These are phyloP conservation scores for Talaromyces islandicus DNA, from an alignment of 2,329 filamentous ascomycete species.

Conservation along the genomic window DNA sequence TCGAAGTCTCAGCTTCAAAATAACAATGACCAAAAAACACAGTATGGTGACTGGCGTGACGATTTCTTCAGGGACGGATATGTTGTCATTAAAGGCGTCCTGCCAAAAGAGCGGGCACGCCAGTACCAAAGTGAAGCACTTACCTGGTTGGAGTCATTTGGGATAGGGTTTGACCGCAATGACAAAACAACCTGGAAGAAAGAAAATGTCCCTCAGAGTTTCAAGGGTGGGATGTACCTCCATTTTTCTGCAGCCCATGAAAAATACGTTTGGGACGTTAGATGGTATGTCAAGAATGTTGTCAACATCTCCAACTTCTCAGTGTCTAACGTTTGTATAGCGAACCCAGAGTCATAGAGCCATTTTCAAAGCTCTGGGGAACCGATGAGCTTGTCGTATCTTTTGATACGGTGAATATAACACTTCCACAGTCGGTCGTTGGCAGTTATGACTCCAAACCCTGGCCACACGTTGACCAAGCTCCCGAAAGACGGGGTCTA, in stretches of 20 bases:
- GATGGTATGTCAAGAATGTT: constrained; percentile 16
- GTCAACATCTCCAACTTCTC: neutral
- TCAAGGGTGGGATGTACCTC: constrained; percentile 25
- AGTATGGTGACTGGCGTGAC: neutral
- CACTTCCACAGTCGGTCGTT: constrained; percentile 31
- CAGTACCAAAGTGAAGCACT: constrained; percentile 16
- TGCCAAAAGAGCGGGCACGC: neutral
- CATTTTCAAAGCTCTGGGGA: constrained; percentile 37
- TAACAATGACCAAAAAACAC: neutral
- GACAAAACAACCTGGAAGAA: constrained; percentile 34
- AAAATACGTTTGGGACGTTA: constrained; percentile 39
- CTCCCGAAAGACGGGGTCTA: neutral
- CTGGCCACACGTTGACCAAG: constrained; percentile 5
- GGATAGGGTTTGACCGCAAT: constrained; percentile 30
- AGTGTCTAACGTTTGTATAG: neutral
- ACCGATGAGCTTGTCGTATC: constrained; percentile 19
- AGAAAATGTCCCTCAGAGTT: constrained; percentile 37
- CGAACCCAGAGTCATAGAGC: constrained; percentile 35
- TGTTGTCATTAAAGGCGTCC: neutral
- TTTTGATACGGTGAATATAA: constrained; percentile 35
- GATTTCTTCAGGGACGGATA: constrained; percentile 1
- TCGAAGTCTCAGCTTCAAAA: neutral
- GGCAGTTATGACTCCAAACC: constrained; percentile 1
- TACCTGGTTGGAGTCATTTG: constrained; percentile 37
- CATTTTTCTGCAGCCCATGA: constrained; percentile 34